Base-by-base conservation (phyloP, 2,329 filamentous ascomycete species). In the Aciculosporium take region DNA sequence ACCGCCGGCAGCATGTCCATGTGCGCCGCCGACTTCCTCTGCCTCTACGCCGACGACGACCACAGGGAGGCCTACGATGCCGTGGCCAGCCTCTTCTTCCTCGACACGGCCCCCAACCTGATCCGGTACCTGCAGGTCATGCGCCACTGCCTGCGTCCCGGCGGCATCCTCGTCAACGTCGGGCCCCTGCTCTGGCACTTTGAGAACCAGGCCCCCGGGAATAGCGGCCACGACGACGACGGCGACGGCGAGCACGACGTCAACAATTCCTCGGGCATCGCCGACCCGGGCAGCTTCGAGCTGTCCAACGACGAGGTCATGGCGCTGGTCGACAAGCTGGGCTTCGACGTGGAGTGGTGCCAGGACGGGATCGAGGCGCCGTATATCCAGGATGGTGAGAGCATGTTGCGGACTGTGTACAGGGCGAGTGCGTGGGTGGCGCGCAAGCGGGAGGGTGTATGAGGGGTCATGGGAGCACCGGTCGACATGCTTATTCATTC, bases 151-250 rank as follows among this genome's bases (percentile, higher is more conserved):
- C 71, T 98, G 38, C 77, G 74, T 49, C 68, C 76, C 0, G 83
- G 82, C 21, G 91, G 91, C 0, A 53, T 94, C 4, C 84, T 94
- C 67, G 73, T 94, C 55, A 98, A 98, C 54, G 67, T 94, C 20
- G 91, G 91, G 0, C 91, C 91, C 1, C 63, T 98, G 41, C 67
- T 96, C 31, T 98, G 91, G 91, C 93, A 98, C 59, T 96, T 93
- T 58, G 86, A 93, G 56, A 81, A 86, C 49, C 73, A 80, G 32
- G 69, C 74, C 1, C 74, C 74, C 0, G 72, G 74, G 30, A 69
- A 72, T 48, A 66, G 74, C 53, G 66, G 72, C 10, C 63, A 67
- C 31, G 67, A 71, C 27, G 63, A 67, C 29, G 68, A 71, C 40
- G 66, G 65, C 23, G 68, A 72, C 38, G 66, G 64, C 24, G 67